These are phyloP conservation scores for Crassisporium funariophilum DNA, from an alignment of 768 basidiomycete species.

Conservation along the genomic window DNA sequence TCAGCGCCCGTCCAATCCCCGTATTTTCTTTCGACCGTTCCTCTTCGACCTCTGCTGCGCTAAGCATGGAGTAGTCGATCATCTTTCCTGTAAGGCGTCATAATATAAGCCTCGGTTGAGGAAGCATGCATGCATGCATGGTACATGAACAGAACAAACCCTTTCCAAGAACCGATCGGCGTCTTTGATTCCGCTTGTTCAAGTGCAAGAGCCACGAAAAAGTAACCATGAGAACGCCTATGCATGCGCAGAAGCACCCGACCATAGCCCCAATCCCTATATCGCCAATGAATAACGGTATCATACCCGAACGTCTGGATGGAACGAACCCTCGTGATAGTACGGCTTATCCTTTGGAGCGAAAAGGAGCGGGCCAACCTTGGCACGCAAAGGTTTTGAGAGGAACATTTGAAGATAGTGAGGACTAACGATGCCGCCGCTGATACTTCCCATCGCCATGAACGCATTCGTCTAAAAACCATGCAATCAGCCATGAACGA, in stretches of 20 bases:
- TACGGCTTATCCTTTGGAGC: constrained; percentile 15
- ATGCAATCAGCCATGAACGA: not conserved
- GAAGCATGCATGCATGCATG: not conserved
- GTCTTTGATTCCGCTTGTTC: constrained; percentile 15
- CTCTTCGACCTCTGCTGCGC: constrained; percentile 8
- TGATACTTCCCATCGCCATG: constrained; percentile 25
- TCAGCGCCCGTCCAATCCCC: not conserved
- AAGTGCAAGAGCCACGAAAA: constrained; percentile 13
- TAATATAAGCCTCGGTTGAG: not conserved
- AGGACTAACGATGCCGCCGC: constrained; percentile 26
- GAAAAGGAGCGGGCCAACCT: constrained; percentile 25
- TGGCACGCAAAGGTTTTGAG: not conserved
- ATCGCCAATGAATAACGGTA: not conserved
- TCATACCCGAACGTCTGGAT: too few species aligned
- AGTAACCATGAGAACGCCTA: constrained; percentile 5
- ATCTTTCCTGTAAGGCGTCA: constrained; percentile 12
- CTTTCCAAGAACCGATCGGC: constrained; percentile 19
- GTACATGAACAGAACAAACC: constrained; percentile 3
- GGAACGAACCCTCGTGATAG: constrained; percentile 14
- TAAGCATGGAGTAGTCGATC: constrained; percentile 22
- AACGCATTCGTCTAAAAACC: constrained; percentile 27
- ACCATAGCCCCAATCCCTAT: constrained; percentile 17
- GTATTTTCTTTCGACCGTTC: constrained; percentile 1
- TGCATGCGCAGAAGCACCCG: constrained; percentile 8
- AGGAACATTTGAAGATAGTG: not conserved